phyloP scores from a whole-genome alignment of 331 rosid species.

The Phaseolus coccineus region DNA sequence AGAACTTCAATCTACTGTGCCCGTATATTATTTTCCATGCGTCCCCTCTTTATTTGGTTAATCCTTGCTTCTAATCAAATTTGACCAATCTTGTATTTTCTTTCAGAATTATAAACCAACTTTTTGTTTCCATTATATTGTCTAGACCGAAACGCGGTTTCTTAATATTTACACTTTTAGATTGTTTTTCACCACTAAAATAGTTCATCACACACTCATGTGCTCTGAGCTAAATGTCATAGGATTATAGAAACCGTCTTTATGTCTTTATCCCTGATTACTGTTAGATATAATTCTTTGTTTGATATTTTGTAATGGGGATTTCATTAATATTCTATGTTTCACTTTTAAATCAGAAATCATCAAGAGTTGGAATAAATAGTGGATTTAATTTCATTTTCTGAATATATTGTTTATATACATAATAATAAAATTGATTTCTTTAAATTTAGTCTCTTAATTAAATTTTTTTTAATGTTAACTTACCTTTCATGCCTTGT shows the following conservation, averaged over 20 bases:
- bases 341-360: background rate
- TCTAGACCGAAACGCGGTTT: conserved; percentile 1
- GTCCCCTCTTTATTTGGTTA: background rate
- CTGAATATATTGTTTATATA: background rate
- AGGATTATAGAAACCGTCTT: background rate
- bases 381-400: background rate
- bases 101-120: conserved; percentile 10
- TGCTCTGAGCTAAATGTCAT: background rate
- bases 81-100: conserved; percentile 29
- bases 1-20: background rate
- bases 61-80: background rate
- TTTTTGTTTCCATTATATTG: background rate
- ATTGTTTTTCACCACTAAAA: background rate
- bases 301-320: background rate
- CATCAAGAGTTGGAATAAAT: background rate
- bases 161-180: background rate
- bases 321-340: background rate
- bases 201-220: background rate
- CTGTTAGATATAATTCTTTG: background rate
- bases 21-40: background rate
- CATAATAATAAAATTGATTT: background rate
- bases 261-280: background rate
- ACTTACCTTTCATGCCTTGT: background rate
- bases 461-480: background rate
- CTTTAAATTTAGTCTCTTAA: background rate